A percentile compares a stretch with the other conserved stretches of the same genome.
Evolutionary conservation across 805 yeast genomes (phyloP).

Genomic region (Sungouiozyma ichnusensis): DNA sequence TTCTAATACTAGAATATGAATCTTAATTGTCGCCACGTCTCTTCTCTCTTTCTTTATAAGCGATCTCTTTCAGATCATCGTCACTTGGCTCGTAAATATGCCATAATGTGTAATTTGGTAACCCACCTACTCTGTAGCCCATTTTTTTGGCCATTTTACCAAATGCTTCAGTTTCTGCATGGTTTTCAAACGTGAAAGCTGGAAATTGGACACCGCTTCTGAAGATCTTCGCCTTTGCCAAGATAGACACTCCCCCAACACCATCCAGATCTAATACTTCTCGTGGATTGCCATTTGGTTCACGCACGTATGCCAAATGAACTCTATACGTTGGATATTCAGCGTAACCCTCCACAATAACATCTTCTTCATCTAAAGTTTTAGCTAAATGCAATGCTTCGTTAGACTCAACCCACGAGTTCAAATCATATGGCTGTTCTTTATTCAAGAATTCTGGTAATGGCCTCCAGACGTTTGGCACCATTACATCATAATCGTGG

Average conservation of each 20-base stretch:
- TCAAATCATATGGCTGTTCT: slow-evolving; percentile 91
- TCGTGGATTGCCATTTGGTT: slow-evolving; percentile 46
- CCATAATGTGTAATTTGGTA: slow-evolving; percentile 86
- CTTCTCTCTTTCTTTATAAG: slow-evolving; percentile 55
- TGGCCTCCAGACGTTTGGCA: slow-evolving; percentile 95
- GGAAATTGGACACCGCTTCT: slow-evolving; percentile 78
- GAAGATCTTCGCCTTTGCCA: slow-evolving; percentile 64
- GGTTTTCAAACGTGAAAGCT: slow-evolving; percentile 73
- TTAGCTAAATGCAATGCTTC: slow-evolving; percentile 61
- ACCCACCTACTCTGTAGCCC: slow-evolving; percentile 78
- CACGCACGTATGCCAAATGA: slow-evolving; percentile 65
- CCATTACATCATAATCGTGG: slow-evolving; percentile 56
- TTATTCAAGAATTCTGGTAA: slow-evolving; percentile 72
- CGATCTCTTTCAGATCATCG: slow-evolving; percentile 65
- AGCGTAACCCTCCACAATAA: slow-evolving; percentile 80
- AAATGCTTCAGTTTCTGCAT: slow-evolving; percentile 83
- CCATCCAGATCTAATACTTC: slow-evolving; percentile 70
- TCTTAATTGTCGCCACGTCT: slow-evolving; percentile 32
- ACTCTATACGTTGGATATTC: slow-evolving; percentile 82
- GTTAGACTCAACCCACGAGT: slow-evolving; percentile 90
- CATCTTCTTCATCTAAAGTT: slow-evolving; percentile 65
- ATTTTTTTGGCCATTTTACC: slow-evolving; percentile 70
- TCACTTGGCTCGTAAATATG: slow-evolving; percentile 86
- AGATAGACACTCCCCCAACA: slow-evolving; percentile 77
- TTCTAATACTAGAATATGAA: too few species aligned